phyloP scores from a whole-genome alignment of 2,329 filamentous ascomycete species.

The Calonectria multiphialidica region DNA sequence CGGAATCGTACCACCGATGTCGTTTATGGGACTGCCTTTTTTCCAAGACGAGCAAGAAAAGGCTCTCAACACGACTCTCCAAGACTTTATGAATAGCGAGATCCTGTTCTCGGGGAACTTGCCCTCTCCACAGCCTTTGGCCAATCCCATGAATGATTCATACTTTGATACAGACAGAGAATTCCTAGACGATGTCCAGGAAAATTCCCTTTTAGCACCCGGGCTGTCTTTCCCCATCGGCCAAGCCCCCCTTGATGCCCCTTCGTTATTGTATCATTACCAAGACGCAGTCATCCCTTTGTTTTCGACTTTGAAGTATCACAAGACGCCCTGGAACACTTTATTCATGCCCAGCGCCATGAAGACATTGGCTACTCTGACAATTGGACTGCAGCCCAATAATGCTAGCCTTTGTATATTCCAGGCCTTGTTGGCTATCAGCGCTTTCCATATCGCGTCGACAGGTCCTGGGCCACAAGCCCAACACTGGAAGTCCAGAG shows the following conservation, averaged over 20 bases:
- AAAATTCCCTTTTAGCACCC: not conserved
- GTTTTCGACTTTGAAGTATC: not conserved
- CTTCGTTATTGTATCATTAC: not conserved
- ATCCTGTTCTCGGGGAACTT: not conserved
- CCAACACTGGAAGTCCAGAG: not conserved
- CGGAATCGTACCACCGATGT: not conserved
- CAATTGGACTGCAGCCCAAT: not conserved
- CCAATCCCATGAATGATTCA: not conserved
- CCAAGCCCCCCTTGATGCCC: not conserved
- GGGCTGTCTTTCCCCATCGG: not conserved
- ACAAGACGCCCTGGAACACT: not conserved
- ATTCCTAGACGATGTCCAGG: not conserved
- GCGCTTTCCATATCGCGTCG: not conserved
- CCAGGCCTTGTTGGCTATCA: not conserved
- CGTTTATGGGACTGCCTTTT: not conserved
- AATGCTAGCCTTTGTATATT: constrained; percentile 5
- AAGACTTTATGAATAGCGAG: not conserved
- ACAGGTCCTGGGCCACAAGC: not conserved
- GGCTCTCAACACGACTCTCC: not conserved
- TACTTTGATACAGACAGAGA: not conserved
- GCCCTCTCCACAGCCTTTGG: not conserved
- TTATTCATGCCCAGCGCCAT: not conserved
- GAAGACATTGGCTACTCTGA: constrained; percentile 1
- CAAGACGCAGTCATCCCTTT: not conserved
- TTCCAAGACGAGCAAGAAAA: not conserved